Percentiles rank a stretch among this genome's conserved stretches.
Conservation (phyloP, 306 rosid genomes). For the Glycine latifolia region DNA sequence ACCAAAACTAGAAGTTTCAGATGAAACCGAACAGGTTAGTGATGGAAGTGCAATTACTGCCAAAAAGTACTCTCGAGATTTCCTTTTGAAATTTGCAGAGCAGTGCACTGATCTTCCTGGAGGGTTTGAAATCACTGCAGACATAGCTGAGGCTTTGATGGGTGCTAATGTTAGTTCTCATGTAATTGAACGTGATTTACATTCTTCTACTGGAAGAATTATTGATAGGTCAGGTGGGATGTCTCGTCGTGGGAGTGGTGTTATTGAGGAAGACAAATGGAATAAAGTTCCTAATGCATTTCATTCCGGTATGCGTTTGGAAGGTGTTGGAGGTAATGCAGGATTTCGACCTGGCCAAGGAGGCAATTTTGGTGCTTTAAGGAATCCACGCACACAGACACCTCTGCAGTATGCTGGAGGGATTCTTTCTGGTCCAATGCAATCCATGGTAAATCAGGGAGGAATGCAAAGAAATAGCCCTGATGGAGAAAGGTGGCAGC, state of each 20-base stretch:
- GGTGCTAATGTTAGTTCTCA: conserved; percentile 51
- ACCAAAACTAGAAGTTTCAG: conserved; percentile 66
- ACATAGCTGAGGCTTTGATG: conserved; percentile 58
- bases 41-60: conserved; percentile 56
- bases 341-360: conserved; percentile 74
- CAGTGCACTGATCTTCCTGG: conserved; percentile 67
- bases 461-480: conserved; percentile 72
- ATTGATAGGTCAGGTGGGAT: conserved; percentile 64
- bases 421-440: conserved; percentile 82
- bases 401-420: conserved; percentile 69
- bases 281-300: conserved; percentile 53
- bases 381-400: conserved; percentile 66
- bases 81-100: conserved; percentile 73
- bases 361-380: conserved; percentile 74
- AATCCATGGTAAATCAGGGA: conserved; percentile 71
- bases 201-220: conserved; percentile 66
- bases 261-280: conserved; percentile 81
- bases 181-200: conserved; percentile 63
- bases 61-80: conserved; percentile 88
- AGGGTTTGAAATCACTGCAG: conserved; percentile 63
- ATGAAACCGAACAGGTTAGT: conserved; percentile 44
- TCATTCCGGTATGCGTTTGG: conserved; percentile 58
- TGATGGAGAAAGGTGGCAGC: conserved; percentile 91
- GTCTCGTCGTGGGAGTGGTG: conserved; percentile 71
- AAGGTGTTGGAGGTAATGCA: conserved; percentile 61